phyloP scores from a whole-genome alignment of 1,139 yeast species.

The Lodderomyces orthopsilosis region DNA sequence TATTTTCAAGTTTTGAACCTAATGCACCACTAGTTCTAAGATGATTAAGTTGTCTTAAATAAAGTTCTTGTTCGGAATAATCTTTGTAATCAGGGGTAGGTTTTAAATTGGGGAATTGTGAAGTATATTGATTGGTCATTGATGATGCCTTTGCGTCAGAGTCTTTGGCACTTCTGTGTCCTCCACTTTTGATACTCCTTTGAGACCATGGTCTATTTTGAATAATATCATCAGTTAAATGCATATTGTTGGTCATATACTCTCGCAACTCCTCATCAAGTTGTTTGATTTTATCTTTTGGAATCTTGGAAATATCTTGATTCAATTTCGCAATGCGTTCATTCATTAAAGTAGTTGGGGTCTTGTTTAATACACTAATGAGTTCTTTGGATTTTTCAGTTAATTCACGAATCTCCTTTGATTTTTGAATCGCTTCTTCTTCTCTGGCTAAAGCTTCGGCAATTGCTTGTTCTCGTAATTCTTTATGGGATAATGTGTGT shows the following conservation, averaged over 20 bases:
- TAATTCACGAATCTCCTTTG: constrained; percentile 38
- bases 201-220: constrained; percentile 38
- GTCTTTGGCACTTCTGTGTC: background rate
- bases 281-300: constrained; percentile 35
- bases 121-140: constrained; percentile 27
- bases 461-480: constrained; percentile 39
- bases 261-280: constrained; percentile 45
- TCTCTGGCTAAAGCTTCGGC: constrained; percentile 47
- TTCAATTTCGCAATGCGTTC: constrained; percentile 32
- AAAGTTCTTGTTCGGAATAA: constrained; percentile 74
- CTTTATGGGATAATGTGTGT: constrained; percentile 24
- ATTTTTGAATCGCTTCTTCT: constrained; percentile 38
- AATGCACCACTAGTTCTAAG: constrained; percentile 46
- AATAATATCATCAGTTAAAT: constrained; percentile 31
- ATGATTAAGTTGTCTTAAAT: constrained; percentile 62
- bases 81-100: constrained; percentile 45
- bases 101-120: constrained; percentile 38
- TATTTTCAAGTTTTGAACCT: constrained; percentile 65
- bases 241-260: constrained; percentile 34
- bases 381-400: constrained; percentile 26
- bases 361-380: constrained; percentile 34
- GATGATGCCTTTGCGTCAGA: constrained; percentile 14
- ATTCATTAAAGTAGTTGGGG: constrained; percentile 32
- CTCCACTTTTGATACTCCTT: background rate
- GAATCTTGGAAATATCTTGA: constrained; percentile 27